Evolutionary conservation across 768 basidiomycete species (phyloP).

Genomic region (Panellus pusillus): DNA sequence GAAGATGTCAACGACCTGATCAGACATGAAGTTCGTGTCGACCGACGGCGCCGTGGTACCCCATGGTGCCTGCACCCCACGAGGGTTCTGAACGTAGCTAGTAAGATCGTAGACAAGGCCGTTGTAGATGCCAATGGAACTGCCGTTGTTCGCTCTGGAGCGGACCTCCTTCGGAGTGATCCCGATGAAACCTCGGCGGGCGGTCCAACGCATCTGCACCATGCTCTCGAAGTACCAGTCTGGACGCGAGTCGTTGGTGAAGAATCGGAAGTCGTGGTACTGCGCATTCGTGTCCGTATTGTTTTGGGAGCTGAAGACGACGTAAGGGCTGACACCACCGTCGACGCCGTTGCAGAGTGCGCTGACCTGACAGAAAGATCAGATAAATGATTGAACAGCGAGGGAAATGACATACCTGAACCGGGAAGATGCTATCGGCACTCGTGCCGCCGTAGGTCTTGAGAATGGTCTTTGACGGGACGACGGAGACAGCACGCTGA

Average conservation of each 20-base stretch:
- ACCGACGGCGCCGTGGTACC: constrained; percentile 44
- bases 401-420: constrained; percentile 60
- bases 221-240: constrained; percentile 98
- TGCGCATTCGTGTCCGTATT: constrained; percentile 70
- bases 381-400: background rate
- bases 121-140: constrained; percentile 83
- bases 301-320: constrained; percentile 76
- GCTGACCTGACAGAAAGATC: constrained; percentile 58
- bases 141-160: constrained; percentile 62
- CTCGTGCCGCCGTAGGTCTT: constrained; percentile 76
- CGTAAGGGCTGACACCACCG: constrained; percentile 82
- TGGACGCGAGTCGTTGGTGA: constrained; percentile 84
- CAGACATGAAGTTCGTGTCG: constrained; percentile 70
- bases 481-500: constrained; percentile 64
- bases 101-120: constrained; percentile 86
- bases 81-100: constrained; percentile 71
- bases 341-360: constrained; percentile 88
- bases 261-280: constrained; percentile 96
- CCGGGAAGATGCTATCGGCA: constrained; percentile 84
- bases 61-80: constrained; percentile 49
- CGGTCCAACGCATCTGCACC: constrained; percentile 89
- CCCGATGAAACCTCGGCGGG: constrained; percentile 86
- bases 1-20: constrained; percentile 73
- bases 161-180: constrained; percentile 75
- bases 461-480: constrained; percentile 71